Percentiles rank a stretch among this genome's conserved stretches.
Evolutionary conservation across 768 basidiomycete genomes (phyloP).

Genomic region (Lepiota venenata): DNA sequence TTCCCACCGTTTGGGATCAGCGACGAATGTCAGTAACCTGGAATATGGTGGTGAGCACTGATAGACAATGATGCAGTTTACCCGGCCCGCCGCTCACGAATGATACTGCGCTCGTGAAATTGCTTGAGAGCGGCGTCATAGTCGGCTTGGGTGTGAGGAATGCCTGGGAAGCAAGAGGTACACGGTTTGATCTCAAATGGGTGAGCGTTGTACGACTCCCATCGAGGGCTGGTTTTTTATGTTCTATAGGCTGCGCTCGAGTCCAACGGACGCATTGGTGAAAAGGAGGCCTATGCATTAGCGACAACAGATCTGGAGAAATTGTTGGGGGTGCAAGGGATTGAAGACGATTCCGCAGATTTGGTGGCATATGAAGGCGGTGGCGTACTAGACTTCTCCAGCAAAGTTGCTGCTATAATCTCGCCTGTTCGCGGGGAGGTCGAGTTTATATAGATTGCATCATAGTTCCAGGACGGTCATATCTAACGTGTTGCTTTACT

Average conservation of each 20-base stretch:
- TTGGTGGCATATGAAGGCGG: slow-evolving; percentile 62
- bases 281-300: slow-evolving; percentile 38
- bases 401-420: slow-evolving; percentile 55
- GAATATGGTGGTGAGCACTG: neutral
- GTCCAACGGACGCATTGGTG: slow-evolving; percentile 39
- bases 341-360: slow-evolving; percentile 45
- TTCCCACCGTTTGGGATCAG: slow-evolving; percentile 72
- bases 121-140: slow-evolving; percentile 72
- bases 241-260: slow-evolving; percentile 39
- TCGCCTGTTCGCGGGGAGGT: slow-evolving; percentile 47
- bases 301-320: slow-evolving; percentile 44
- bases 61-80: slow-evolving; percentile 33
- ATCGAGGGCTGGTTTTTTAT: neutral
- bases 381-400: slow-evolving; percentile 49
- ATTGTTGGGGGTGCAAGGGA: slow-evolving; percentile 34
- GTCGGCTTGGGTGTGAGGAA: slow-evolving; percentile 70
- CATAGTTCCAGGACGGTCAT: neutral
- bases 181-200: slow-evolving; percentile 79
- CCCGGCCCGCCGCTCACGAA: slow-evolving; percentile 75
- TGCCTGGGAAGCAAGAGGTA: slow-evolving; percentile 72
- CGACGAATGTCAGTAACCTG: slow-evolving; percentile 49
- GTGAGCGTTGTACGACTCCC: slow-evolving; percentile 32
- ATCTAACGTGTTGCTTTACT: slow-evolving; percentile 16
- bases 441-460: slow-evolving; percentile 39
- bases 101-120: slow-evolving; percentile 54